phyloP scores from a whole-genome alignment of 257 asterid genomes.

The Eustoma russellianum region DNA sequence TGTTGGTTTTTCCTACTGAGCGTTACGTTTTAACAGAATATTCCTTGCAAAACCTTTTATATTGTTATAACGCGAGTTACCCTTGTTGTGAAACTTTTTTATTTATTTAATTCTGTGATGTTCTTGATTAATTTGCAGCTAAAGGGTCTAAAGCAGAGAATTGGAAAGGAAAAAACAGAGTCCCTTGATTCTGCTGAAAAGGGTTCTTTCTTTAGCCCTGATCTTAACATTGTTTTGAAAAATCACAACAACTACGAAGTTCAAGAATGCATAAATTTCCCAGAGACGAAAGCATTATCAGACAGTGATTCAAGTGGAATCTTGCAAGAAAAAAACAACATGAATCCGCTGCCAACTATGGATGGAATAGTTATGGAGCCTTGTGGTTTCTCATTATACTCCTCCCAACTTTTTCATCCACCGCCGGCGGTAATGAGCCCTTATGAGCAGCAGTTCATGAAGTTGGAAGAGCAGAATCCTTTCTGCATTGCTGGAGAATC shows the following conservation, averaged over 20 bases:
- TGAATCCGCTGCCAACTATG: slow-evolving; percentile 9
- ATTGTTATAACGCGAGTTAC: too few relatives aligned
- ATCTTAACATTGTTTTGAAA: not conserved
- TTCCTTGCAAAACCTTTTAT: too few relatives aligned
- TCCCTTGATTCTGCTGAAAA: slow-evolving; percentile 4
- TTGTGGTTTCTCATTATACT: slow-evolving; percentile 10
- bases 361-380: slow-evolving; percentile 12
- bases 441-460: slow-evolving; percentile 13
- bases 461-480: slow-evolving; percentile 16
- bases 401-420: slow-evolving; percentile 17
- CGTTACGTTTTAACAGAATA: too few relatives aligned
- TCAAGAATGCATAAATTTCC: not conserved
- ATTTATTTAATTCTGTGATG: not conserved
- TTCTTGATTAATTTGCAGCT: slow-evolving; percentile 13
- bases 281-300: slow-evolving; percentile 26
- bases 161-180: slow-evolving; percentile 18
- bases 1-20: too few relatives aligned
- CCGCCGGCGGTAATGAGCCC: slow-evolving; percentile 5
- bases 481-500: slow-evolving; percentile 17
- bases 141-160: slow-evolving; percentile 26
- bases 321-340: slow-evolving; percentile 20
- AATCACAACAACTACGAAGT: slow-evolving; percentile 3
- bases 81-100: not conserved
- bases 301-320: slow-evolving; percentile 36
- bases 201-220: not conserved